Evolutionary conservation across 306 rosid genomes (phyloP), one percentile per base, ranked within the genome.

Genomic region (Biancaea sappan): DNA sequence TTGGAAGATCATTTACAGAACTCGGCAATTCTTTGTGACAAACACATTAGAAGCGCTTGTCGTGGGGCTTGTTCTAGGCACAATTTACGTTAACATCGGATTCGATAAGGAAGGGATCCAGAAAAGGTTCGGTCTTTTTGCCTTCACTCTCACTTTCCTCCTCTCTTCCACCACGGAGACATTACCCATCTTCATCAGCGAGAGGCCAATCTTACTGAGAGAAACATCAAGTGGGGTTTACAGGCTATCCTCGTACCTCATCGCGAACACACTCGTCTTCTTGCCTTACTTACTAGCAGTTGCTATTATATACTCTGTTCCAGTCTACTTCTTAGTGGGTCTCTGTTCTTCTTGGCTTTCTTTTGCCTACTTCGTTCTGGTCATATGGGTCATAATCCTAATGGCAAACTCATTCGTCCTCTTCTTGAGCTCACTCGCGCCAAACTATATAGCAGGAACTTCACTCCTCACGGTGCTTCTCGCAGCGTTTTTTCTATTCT

Each of bases 221-320:
- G 98, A 94, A 86, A 86, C 97, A 16, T 94, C 98, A 3, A 83
- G 92, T 72, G 97, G 97, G 66, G 85, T 91, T 65, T 91, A 94
- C 34, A 84, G 97, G 63, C 84, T 94, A 3, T 94, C 97, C 3
- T 94, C 98, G 0, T 87, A 94, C 75, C 89, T 94, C 35, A 82
- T 94, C n/a, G 96, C 97, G 40, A 94, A 90, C 51, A 94, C 98
- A 15, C 87, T 94, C 15, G 98, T 94, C 69, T 94, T 94, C 95
- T 38, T 92, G 44, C 98, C 98, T 8, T 91, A 94, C 63, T 71
- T 94, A 80, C 77, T 94, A 0, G 91, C 83, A 5, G 52, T 94
- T 5, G 88, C 97, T 26, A 15, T 94, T 60, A 83, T 91, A 29
- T 94, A 87, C 86, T 94, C 97, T 0, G 71, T 88, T 52, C 90